Evolutionary conservation across 2,329 filamentous ascomycete genomes (phyloP).

Genomic region (Hymenoscyphus linearis): DNA sequence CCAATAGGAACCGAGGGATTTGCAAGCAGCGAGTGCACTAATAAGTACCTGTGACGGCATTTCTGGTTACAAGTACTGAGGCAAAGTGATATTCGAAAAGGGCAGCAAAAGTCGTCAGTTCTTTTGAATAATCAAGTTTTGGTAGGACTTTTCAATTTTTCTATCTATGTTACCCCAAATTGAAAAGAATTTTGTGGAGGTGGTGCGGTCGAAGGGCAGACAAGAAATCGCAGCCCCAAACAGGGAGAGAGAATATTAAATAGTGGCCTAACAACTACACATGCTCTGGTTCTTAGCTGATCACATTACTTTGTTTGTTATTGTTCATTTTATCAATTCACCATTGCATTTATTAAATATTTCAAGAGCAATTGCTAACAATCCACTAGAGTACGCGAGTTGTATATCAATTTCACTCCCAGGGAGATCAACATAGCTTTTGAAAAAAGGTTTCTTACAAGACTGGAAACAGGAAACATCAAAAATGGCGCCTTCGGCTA

Average conservation of each 20-base stretch:
- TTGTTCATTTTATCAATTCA: background rate
- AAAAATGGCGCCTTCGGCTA: constrained; percentile 27
- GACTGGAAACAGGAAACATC: background rate
- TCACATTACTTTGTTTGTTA: background rate
- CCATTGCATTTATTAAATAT: background rate
- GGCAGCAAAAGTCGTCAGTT: background rate
- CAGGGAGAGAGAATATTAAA: background rate
- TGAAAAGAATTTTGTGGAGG: background rate
- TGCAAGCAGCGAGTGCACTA: constrained; percentile 5
- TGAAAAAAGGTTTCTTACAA: background rate
- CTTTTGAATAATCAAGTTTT: background rate
- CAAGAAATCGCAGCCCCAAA: background rate
- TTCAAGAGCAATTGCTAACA: background rate
- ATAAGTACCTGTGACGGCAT: background rate
- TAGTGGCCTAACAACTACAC: background rate
- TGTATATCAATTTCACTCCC: background rate
- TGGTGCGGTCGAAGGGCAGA: background rate
- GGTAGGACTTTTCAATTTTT: background rate
- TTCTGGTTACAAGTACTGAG: background rate
- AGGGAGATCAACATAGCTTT: background rate
- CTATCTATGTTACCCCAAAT: background rate
- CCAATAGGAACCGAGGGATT: constrained; percentile 9
- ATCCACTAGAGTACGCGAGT: background rate
- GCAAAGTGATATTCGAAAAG: background rate
- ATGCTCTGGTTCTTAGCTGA: background rate